A percentile compares a stretch with the other conserved stretches of the same genome.
Evolutionary conservation across 1,284 basidiomycete species (phyloP).

Genomic region (Boletus semigastroideus): DNA sequence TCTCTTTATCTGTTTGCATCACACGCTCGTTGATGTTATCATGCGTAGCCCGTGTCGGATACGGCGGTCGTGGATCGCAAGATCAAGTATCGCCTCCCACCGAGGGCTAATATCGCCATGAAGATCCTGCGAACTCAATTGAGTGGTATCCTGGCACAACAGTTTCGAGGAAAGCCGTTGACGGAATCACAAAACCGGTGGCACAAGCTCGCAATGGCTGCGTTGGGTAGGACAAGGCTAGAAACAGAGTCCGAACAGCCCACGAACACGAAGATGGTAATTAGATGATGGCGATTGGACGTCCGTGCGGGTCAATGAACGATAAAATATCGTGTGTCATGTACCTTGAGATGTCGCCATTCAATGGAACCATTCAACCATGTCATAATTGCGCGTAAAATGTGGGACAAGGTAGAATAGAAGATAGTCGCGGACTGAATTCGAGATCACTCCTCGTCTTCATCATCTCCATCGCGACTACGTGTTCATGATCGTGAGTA

Average conservation of each 20-base stretch:
- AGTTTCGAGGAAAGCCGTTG: slow-evolving; percentile 63
- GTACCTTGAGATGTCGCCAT: neutral
- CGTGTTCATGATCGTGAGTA: slow-evolving; percentile 6
- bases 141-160: slow-evolving; percentile 58
- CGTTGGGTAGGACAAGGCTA: slow-evolving; percentile 50
- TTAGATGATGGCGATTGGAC: slow-evolving; percentile 11
- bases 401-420: slow-evolving; percentile 1
- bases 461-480: slow-evolving; percentile 48
- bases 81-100: slow-evolving; percentile 69
- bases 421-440: slow-evolving; percentile 1
- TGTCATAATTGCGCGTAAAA: slow-evolving; percentile 3
- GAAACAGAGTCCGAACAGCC: slow-evolving; percentile 23
- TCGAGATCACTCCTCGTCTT: slow-evolving; percentile 48
- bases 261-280: slow-evolving; percentile 9
- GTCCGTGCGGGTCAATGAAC: neutral
- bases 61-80: slow-evolving; percentile 84
- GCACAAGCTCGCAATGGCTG: slow-evolving; percentile 68
- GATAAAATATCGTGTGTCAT: neutral
- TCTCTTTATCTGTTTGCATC: slow-evolving; percentile 14
- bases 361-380: neutral
- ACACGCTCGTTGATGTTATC: slow-evolving; percentile 7
- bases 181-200: slow-evolving; percentile 61
- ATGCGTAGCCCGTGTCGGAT: slow-evolving; percentile 64
- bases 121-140: slow-evolving; percentile 78
- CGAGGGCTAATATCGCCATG: slow-evolving; percentile 78